phyloP scores from a whole-genome alignment of 2,329 filamentous ascomycete species.

The Fusarium dlaminii region DNA sequence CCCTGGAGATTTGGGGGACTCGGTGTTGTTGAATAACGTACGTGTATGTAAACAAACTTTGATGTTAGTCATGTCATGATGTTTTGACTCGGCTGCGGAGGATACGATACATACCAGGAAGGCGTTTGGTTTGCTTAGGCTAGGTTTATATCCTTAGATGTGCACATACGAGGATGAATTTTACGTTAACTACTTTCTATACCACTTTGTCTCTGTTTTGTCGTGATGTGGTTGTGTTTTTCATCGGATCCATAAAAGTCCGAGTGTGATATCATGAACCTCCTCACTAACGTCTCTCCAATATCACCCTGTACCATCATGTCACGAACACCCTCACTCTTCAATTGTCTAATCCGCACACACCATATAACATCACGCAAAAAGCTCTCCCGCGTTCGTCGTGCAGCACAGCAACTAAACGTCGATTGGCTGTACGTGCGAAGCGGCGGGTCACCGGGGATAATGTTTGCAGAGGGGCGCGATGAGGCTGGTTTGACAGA shows the following conservation, averaged over 20 bases:
- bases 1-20: slow-evolving; percentile 3
- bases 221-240: neutral
- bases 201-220: too few relatives aligned
- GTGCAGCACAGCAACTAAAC: slow-evolving; percentile 67
- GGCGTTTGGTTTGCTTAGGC: slow-evolving; percentile 33
- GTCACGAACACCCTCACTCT: slow-evolving; percentile 30
- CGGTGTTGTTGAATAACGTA: slow-evolving; percentile 24
- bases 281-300: neutral
- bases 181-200: neutral
- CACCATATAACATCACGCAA: slow-evolving; percentile 86
- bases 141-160: slow-evolving; percentile 30
- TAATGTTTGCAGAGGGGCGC: slow-evolving; percentile 78
- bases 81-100: slow-evolving; percentile 15
- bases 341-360: slow-evolving; percentile 71
- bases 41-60: slow-evolving; percentile 24
- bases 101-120: slow-evolving; percentile 17
- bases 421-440: slow-evolving; percentile 71
- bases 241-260: slow-evolving; percentile 28
- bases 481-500: slow-evolving; percentile 62
- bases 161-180: slow-evolving; percentile 24
- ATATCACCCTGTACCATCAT: slow-evolving; percentile 8
- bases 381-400: slow-evolving; percentile 69
- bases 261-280: slow-evolving; percentile 1
- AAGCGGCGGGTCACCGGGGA: slow-evolving; percentile 74
- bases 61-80: slow-evolving; percentile 27